Evolutionary conservation across 2,329 filamentous ascomycete genomes (phyloP).

Genomic region (Neurospora crassa): DNA sequence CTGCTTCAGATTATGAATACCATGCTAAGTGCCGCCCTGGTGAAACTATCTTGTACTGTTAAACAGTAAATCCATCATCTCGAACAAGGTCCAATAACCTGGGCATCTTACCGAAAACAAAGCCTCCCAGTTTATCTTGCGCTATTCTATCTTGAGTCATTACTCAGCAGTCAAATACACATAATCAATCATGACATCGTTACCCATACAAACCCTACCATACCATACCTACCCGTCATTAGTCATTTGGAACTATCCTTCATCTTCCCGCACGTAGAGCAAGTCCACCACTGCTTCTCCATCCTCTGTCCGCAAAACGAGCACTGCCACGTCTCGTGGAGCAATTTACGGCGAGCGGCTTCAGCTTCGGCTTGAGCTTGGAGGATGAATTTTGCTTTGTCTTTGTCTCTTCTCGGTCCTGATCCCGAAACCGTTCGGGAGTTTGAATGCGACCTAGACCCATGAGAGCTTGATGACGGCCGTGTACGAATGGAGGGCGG

Average conservation of each 20-base stretch:
- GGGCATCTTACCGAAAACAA: not conserved
- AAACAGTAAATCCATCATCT: not conserved
- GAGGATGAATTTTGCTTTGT: constrained; percentile 3
- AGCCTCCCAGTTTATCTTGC: no score
- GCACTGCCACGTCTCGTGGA: constrained; percentile 36
- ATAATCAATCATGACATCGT: no score
- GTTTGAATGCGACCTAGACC: no score
- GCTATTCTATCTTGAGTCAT: no score
- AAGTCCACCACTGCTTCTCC: constrained; percentile 48
- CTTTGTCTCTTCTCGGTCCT: constrained; percentile 2
- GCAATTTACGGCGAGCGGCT: constrained; percentile 13
- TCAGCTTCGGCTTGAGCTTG: constrained; percentile 9
- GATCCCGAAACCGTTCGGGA: not conserved
- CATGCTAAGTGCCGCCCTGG: no score
- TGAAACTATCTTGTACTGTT: not conserved
- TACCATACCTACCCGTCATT: no score
- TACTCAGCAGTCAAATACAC: no score
- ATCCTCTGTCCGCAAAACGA: constrained; percentile 40
- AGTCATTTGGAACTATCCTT: constrained; percentile 36
- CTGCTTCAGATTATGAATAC: no score
- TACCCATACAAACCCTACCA: no score
- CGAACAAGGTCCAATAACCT: not conserved
- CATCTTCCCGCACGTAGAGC: constrained; percentile 43
- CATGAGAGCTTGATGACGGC: not conserved
- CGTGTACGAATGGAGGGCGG: not conserved